Conservation (phyloP, 2,329 filamentous ascomycete genomes). For the Alternaria dauci region DNA sequence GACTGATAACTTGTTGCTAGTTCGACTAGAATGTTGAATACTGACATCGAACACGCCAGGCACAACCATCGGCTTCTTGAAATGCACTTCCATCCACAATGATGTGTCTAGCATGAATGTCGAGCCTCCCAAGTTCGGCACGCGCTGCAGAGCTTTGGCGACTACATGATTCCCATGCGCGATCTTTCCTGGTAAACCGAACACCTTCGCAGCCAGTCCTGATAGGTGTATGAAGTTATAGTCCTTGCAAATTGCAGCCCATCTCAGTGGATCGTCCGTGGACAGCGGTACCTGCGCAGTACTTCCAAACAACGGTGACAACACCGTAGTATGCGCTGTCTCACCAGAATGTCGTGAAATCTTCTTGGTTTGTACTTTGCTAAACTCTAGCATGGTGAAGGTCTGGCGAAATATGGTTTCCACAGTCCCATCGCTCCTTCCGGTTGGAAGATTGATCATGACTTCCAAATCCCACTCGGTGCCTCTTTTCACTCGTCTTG, state of each 20-base stretch:
- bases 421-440: not conserved
- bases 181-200: slow-evolving; percentile 14
- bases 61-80: slow-evolving; percentile 11
- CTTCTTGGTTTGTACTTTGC: not conserved
- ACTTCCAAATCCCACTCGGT: slow-evolving; percentile 15
- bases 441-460: not conserved
- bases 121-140: not conserved
- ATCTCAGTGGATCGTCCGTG: slow-evolving; percentile 5
- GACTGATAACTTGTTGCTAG: not conserved
- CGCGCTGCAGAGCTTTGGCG: slow-evolving; percentile 5
- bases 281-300: slow-evolving; percentile 2
- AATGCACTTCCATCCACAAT: slow-evolving; percentile 10
- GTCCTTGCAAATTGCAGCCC: slow-evolving; percentile 17
- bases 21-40: not conserved
- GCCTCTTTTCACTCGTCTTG: slow-evolving; percentile 10
- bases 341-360: not conserved
- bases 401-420: slow-evolving; percentile 12
- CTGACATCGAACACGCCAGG: slow-evolving; percentile 5
- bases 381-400: slow-evolving; percentile 17
- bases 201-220: slow-evolving; percentile 1
- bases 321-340: not conserved
- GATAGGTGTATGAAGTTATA: slow-evolving; percentile 18
- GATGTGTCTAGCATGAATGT: not conserved
- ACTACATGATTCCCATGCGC: slow-evolving; percentile 14
- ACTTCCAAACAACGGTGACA: not conserved